Evolutionary conservation across 768 basidiomycete genomes (phyloP), one percentile per base, ranked within the genome.

Genomic region (Clavaria fumosa): DNA sequence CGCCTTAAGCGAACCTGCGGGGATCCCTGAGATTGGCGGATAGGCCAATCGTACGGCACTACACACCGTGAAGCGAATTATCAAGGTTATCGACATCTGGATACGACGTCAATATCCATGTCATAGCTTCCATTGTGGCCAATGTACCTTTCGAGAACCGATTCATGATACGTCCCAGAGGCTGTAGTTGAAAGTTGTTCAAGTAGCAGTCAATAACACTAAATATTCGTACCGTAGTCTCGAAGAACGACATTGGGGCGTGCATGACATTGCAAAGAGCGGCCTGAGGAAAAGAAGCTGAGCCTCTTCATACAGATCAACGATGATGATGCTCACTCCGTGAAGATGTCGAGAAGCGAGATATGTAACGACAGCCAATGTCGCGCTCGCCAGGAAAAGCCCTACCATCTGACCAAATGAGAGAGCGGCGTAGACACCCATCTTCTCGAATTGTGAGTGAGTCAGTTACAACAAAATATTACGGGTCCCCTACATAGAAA

Each of bases 211-310:
- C 17, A 30, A 26, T 5, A 19, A 26, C 12, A 12, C n/a, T n/a
- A n/a, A 18, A n/a, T 11, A 32, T 23, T 49, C 63, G 47, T 48
- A 77, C 75, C 4, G 81, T 84, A 2, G 78, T 88, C 51, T 91
- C 89, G 50, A 88, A 91, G 61, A 88, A 90, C 4, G 73, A 75
- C 78, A 85, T 88, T 0, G 86, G 86, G 0, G 85, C 83, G 51
- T 76, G 71, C 68, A 91, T 70, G 34, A 89, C 69, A 15, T 77
- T 70, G 5, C 62, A 56, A 38, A 83, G 69, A 4, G 82, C 75
- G 42, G 56, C 58, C 74, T 78, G 45, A 28, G n/a, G n/a, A 14
- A 34, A 35, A 30, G 7, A 11, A 9, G 15, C 4, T 31, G 24
- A 30, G 15, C 18, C 33, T 14, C 24, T 2, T 12, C 10, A 7